phyloP scores from a whole-genome alignment of 1,284 basidiomycete genomes.

The Porodaedalea pini region DNA sequence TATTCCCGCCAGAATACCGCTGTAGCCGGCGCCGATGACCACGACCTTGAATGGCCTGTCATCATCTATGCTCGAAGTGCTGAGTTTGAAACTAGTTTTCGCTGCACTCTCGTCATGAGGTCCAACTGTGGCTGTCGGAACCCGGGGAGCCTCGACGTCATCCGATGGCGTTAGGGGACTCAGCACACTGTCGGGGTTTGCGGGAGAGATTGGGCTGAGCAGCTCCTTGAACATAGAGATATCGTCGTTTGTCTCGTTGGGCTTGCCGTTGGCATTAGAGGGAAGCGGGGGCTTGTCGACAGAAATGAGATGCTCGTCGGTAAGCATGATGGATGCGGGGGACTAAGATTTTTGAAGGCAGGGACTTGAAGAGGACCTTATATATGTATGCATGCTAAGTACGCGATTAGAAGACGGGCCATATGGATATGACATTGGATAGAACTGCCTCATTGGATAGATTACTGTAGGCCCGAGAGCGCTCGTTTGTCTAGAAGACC shows the following conservation, averaged over 20 bases:
- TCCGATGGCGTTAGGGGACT: neutral
- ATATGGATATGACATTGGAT: too few relatives aligned
- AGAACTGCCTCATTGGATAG: too few relatives aligned
- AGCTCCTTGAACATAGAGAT: too few relatives aligned
- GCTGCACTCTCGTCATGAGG: neutral
- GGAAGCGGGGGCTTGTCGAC: too few relatives aligned
- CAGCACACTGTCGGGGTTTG: neutral
- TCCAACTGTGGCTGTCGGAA: neutral
- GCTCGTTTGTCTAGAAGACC: too few relatives aligned
- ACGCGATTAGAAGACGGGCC: too few relatives aligned
- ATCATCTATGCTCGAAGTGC: constrained; percentile 27
- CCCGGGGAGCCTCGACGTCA: neutral
- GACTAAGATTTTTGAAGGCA: too few relatives aligned
- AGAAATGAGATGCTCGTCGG: too few relatives aligned
- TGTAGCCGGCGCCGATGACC: constrained; percentile 29
- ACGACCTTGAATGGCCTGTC: constrained; percentile 22
- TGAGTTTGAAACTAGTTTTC: constrained; percentile 8
- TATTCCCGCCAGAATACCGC: constrained; percentile 29
- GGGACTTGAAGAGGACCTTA: too few relatives aligned
- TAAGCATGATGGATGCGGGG: too few relatives aligned
- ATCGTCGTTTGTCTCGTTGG: neutral
- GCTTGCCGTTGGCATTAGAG: neutral
- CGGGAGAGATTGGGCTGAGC: neutral
- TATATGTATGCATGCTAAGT: too few relatives aligned
- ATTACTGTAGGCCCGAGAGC: too few relatives aligned